Percentiles rank a stretch among this genome's conserved stretches.
Evolutionary conservation across 805 yeast genomes (phyloP).

Genomic region (Metschnikowia koreensis): DNA sequence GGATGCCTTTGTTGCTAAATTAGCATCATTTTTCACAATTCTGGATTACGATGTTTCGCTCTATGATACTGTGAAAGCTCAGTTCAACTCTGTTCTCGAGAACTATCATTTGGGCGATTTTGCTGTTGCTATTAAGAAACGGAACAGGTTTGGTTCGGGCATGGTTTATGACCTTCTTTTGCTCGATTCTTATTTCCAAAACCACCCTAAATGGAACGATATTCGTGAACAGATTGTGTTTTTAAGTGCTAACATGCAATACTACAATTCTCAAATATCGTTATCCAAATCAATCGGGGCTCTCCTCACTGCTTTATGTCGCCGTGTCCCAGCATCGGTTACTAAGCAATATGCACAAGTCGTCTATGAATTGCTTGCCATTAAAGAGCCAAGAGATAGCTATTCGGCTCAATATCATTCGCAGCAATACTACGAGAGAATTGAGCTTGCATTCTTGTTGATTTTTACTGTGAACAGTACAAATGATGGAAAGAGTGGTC

Average conservation of each 20-base stretch:
- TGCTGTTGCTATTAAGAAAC: constrained; percentile 41
- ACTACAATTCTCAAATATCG: constrained; percentile 61
- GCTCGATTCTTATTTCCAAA: constrained; percentile 57
- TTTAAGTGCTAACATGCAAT: constrained; percentile 63
- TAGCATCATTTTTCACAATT: constrained; percentile 38
- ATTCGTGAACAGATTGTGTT: constrained; percentile 50
- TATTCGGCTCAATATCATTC: constrained; percentile 43
- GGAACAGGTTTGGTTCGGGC: constrained; percentile 50
- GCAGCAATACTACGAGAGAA: constrained; percentile 57
- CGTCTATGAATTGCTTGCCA: constrained; percentile 50
- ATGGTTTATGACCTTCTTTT: constrained; percentile 58
- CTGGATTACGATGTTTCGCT: constrained; percentile 46
- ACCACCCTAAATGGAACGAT: constrained; percentile 26
- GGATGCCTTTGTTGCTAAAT: constrained; percentile 30
- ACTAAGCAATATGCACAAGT: constrained; percentile 22
- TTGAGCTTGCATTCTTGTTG: constrained; percentile 63
- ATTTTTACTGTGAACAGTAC: constrained; percentile 39
- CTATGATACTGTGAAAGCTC: constrained; percentile 43
- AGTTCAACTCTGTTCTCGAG: constrained; percentile 52
- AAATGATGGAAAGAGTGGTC: constrained; percentile 24
- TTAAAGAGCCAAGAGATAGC: constrained; percentile 51
- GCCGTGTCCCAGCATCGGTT: constrained; percentile 22
- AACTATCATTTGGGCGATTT: constrained; percentile 49
- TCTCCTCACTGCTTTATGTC: constrained; percentile 62
- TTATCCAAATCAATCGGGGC: constrained; percentile 80